Percentiles rank a stretch among this genome's conserved stretches.
Evolutionary conservation across 2,329 filamentous ascomycete genomes (phyloP).

Genomic region (Ceratocystis cacaofunesta): DNA sequence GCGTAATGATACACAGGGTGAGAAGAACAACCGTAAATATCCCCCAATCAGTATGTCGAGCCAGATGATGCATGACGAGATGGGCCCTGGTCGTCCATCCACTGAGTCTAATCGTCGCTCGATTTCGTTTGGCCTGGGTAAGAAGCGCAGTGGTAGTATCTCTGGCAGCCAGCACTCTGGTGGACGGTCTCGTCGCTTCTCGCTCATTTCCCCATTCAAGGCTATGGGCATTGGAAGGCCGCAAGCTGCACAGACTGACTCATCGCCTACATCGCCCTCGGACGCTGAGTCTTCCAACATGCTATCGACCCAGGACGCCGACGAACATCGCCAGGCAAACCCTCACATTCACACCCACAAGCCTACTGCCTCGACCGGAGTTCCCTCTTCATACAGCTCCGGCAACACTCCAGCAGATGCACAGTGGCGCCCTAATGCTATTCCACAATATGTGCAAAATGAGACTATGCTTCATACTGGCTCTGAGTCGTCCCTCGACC

Average conservation of each 20-base stretch:
- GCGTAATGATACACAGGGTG: slow-evolving; percentile 29
- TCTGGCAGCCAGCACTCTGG: slow-evolving; percentile 39
- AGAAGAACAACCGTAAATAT: slow-evolving; percentile 49
- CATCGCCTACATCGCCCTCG: slow-evolving; percentile 33
- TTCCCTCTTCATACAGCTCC: slow-evolving; percentile 4
- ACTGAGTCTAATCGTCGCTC: slow-evolving; percentile 60
- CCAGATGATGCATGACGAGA: slow-evolving; percentile 26
- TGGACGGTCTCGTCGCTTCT: slow-evolving; percentile 53
- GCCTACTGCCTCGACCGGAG: slow-evolving; percentile 15
- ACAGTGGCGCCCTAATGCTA: slow-evolving; percentile 24
- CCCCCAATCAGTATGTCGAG: slow-evolving; percentile 86
- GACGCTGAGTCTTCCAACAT: slow-evolving; percentile 37
- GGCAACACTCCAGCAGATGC: background rate
- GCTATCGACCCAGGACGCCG: slow-evolving; percentile 35
- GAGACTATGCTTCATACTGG: slow-evolving; percentile 34
- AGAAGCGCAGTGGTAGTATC: slow-evolving; percentile 56
- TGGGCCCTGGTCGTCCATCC: slow-evolving; percentile 44
- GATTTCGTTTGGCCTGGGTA: slow-evolving; percentile 52
- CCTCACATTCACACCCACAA: slow-evolving; percentile 6
- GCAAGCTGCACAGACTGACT: slow-evolving; percentile 18
- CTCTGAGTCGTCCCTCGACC: slow-evolving; percentile 41
- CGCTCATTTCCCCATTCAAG: slow-evolving; percentile 47
- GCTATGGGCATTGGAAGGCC: slow-evolving; percentile 43
- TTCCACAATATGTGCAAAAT: slow-evolving; percentile 31
- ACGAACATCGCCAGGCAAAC: slow-evolving; percentile 1